Conservation (phyloP, 73 alveolate genomes). For the Blepharisma japonicum region DNA sequence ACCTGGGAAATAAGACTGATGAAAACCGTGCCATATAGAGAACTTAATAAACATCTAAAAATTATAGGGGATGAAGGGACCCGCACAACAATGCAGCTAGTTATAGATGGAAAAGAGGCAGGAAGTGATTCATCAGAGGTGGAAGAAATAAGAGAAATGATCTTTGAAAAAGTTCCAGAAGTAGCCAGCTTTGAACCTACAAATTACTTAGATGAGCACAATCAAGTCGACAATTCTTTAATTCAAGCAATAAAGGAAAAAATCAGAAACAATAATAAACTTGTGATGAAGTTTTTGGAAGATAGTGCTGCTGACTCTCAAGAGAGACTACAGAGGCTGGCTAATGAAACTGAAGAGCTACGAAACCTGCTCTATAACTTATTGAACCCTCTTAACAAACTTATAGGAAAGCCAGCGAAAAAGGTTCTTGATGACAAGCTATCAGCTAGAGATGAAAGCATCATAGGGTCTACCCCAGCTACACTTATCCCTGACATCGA, state of each 20-base stretch:
- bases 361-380: not conserved
- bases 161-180: slow-evolving; percentile 24
- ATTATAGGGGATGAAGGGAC: slow-evolving; percentile 16
- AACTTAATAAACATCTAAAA: not conserved
- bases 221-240: not conserved
- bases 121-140: slow-evolving; percentile 20
- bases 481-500: not conserved
- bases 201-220: not conserved
- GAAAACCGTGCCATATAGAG: not conserved
- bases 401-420: not conserved
- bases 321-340: not conserved
- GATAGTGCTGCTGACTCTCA: not conserved
- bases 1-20: not conserved
- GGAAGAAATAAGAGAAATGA: slow-evolving; percentile 24
- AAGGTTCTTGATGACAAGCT: not conserved
- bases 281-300: not conserved
- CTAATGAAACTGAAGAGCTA: slow-evolving; percentile 1
- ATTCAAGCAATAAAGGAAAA: slow-evolving; percentile 14
- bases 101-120: slow-evolving; percentile 24
- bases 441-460: not conserved
- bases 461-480: not conserved
- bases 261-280: slow-evolving; percentile 4
- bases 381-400: not conserved
- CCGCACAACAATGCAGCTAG: not conserved
- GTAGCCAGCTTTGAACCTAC: not conserved